Evolutionary conservation across 352 stramenopile genomes (phyloP).

Genomic region (Globisporangium paroecandrum): DNA sequence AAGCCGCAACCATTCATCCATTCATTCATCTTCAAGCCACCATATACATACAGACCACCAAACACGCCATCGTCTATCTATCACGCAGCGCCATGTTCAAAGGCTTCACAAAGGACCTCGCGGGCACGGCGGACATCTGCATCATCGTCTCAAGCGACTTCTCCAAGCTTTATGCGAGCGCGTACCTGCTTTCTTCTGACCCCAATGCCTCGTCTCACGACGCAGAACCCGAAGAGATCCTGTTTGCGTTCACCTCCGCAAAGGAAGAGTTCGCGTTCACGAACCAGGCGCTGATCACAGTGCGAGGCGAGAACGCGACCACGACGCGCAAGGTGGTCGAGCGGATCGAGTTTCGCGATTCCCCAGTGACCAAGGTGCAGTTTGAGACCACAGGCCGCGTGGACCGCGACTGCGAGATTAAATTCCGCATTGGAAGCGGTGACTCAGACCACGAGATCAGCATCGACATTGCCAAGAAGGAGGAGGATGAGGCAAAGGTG

Average conservation of each 20-base stretch:
- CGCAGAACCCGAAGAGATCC: constrained; percentile 24
- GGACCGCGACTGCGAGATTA: constrained; percentile 64
- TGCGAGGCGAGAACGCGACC: constrained; percentile 37
- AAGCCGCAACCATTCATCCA: background rate
- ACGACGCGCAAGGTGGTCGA: constrained; percentile 52
- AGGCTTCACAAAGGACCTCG: constrained; percentile 42
- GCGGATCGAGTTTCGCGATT: constrained; percentile 39
- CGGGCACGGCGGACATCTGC: constrained; percentile 51
- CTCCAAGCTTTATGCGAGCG: constrained; percentile 29
- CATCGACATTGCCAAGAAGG: constrained; percentile 54
- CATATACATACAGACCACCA: background rate
- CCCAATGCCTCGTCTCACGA: constrained; percentile 18
- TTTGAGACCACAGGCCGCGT: constrained; percentile 56
- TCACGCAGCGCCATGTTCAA: constrained; percentile 31
- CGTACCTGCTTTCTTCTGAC: constrained; percentile 33
- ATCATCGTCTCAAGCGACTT: constrained; percentile 34
- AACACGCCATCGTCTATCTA: background rate
- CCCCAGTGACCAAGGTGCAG: constrained; percentile 25
- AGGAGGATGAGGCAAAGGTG: constrained; percentile 37
- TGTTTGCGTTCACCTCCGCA: constrained; percentile 46
- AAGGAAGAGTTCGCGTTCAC: constrained; percentile 69
- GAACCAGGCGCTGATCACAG: constrained; percentile 47
- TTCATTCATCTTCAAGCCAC: background rate
- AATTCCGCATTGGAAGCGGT: constrained; percentile 39
- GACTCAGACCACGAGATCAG: constrained; percentile 21